Evolutionary conservation across 345 rosid species (phyloP).

Genomic region (Hypericum perforatum): DNA sequence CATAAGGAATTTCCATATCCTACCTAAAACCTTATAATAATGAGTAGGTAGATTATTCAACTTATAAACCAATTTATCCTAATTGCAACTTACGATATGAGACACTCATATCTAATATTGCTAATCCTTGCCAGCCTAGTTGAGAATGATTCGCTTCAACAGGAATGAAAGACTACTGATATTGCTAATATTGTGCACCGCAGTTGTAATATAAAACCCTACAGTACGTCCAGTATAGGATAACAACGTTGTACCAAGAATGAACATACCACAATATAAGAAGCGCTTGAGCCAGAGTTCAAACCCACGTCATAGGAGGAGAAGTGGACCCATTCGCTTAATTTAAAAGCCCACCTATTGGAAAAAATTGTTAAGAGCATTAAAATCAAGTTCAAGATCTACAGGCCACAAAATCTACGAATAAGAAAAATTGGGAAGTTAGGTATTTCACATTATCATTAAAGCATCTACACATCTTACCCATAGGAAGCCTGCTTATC

Average conservation of each 20-base stretch:
- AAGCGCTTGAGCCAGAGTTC: slow-evolving; percentile 79
- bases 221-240: neutral
- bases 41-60: too few relatives aligned
- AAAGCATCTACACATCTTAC: slow-evolving; percentile 24
- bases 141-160: too few relatives aligned
- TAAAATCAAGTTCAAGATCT: neutral
- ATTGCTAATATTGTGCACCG: too few relatives aligned
- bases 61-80: too few relatives aligned
- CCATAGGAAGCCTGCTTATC: slow-evolving; percentile 91
- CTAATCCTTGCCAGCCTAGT: too few relatives aligned
- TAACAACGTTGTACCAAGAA: neutral
- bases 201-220: neutral
- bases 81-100: too few relatives aligned
- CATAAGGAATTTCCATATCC: too few relatives aligned
- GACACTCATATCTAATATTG: too few relatives aligned
- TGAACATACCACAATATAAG: slow-evolving; percentile 69
- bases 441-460: neutral
- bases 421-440: slow-evolving; percentile 1
- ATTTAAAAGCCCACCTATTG: slow-evolving; percentile 82
- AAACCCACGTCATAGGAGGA: slow-evolving; percentile 82
- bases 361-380: slow-evolving; percentile 3
- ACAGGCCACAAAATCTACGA: slow-evolving; percentile 1
- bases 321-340: slow-evolving; percentile 91
- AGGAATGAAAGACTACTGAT: too few relatives aligned
- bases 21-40: too few relatives aligned